phyloP scores from a whole-genome alignment of 2,329 filamentous ascomycete species.

The Cadophora sp. region DNA sequence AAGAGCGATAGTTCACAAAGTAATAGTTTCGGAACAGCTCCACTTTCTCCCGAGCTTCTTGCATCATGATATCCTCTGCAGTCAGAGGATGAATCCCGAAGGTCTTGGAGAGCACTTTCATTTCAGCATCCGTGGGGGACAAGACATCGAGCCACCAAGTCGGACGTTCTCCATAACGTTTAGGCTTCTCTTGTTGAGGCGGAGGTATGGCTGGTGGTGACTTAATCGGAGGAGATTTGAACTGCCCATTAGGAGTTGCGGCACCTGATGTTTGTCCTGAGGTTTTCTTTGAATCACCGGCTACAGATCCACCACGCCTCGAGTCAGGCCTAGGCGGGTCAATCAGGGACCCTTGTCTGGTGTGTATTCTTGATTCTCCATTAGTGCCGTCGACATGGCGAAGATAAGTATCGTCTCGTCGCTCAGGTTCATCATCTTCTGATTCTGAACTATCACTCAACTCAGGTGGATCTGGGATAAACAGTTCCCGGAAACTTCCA shows the following conservation, averaged over 20 bases:
- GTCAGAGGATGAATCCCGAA: constrained; percentile 97
- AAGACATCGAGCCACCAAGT: constrained; percentile 98
- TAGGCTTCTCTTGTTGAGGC: constrained; percentile 48
- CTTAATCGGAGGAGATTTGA: constrained; percentile 42
- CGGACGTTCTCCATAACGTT: constrained; percentile 79
- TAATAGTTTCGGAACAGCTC: constrained; percentile 98
- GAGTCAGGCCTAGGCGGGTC: constrained; percentile 35
- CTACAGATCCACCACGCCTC: constrained; percentile 27
- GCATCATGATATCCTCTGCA: constrained; percentile 94
- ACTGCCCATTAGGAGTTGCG: constrained; percentile 35
- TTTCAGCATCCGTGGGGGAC: constrained; percentile 89
- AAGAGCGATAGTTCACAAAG: constrained; percentile 97
- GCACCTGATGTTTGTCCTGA: constrained; percentile 32
- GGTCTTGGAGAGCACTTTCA: constrained; percentile 90
- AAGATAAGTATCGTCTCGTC: constrained; percentile 41
- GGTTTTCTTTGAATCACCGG: constrained; percentile 21
- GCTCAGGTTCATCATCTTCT: constrained; percentile 58
- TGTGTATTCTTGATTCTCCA: constrained; percentile 52
- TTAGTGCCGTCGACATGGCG: constrained; percentile 44
- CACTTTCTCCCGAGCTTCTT: constrained; percentile 97
- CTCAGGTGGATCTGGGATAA: constrained; percentile 83
- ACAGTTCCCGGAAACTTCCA: constrained; percentile 83
- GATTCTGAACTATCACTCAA: constrained; percentile 73
- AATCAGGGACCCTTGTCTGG: constrained; percentile 47
- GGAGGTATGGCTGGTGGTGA: constrained; percentile 41